Base-by-base conservation (phyloP, 306 rosid genomes). In the Sphenostylis stenocarpa region DNA sequence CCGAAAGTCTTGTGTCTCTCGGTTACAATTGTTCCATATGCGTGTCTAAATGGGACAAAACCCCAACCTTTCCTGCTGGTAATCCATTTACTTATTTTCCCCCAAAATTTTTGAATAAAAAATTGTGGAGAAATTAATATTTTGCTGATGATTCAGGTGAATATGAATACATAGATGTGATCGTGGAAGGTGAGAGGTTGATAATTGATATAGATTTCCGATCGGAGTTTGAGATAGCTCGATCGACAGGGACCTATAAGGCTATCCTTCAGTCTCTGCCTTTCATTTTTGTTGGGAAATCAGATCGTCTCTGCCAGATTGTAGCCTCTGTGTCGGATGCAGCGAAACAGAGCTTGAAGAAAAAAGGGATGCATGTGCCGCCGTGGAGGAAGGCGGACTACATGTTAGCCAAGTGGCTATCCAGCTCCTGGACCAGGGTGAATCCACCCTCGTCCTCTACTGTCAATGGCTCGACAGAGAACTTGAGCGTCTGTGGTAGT, bases 361-460 rank as follows among this genome's bases (percentile, higher is more conserved):
- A 88, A 96, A 96, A 96, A 60, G 99, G 98, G 4, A 92, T 96
- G 99, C 99, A 86, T 55, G 76, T 96, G 51, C 99, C 99, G 65
- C 99, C 99, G 14, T 96, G 99, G 99, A 84, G 99, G 69, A 89
- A 89, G 64, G 89, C 96, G 14, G 98, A 96, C 78, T 96, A 96
- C 81, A 91, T 91, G 90, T 72, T 83, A 6, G 97, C 98, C 41
- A 96, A 96, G 77, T 96, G 99, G 99, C 90, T 92, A 72, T 95
- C 99, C 41, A 13, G 90, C 14, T 34, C 96, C 3, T 82, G 87
- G 20, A 78, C 85, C 36, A 84, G 92, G 75, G 80, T 56, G 28
- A 63, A 61, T 31, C 77, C 75, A 64, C 80, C 78, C 10, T 69
- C 75, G 21, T 31, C 75, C 17, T 44, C 85, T 23, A 20, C 72